Conservation (phyloP, 2,329 filamentous ascomycete genomes). For the Cladosporium sp. region DNA sequence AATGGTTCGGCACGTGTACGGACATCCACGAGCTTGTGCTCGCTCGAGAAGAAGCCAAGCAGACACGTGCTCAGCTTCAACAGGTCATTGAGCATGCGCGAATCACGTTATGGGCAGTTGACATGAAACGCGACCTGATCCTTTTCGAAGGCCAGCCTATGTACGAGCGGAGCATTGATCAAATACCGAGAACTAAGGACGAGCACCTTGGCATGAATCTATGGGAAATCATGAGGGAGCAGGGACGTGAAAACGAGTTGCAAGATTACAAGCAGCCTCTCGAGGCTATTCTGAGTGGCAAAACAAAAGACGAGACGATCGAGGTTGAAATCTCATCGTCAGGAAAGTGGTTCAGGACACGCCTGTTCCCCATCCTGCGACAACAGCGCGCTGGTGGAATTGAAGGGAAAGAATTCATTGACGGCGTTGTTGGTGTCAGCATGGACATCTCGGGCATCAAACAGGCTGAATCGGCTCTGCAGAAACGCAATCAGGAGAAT, state of each 20-base stretch:
- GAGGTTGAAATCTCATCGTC: slow-evolving; percentile 58
- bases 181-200: slow-evolving; percentile 16
- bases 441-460: slow-evolving; percentile 75
- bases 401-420: slow-evolving; percentile 51
- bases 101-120: slow-evolving; percentile 71
- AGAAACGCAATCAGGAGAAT: slow-evolving; percentile 67
- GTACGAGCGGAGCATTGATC: slow-evolving; percentile 13
- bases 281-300: slow-evolving; percentile 61
- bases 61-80: slow-evolving; percentile 65
- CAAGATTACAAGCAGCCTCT: slow-evolving; percentile 54
- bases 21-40: slow-evolving; percentile 74
- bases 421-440: slow-evolving; percentile 73
- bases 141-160: slow-evolving; percentile 64
- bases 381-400: slow-evolving; percentile 52
- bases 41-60: slow-evolving; percentile 61
- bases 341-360: slow-evolving; percentile 66
- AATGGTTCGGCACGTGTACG: slow-evolving; percentile 78
- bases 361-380: slow-evolving; percentile 62
- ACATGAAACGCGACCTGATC: slow-evolving; percentile 57
- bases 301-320: slow-evolving; percentile 55
- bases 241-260: slow-evolving; percentile 28
- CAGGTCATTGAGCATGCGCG: slow-evolving; percentile 71
- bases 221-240: slow-evolving; percentile 55
- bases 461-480: slow-evolving; percentile 58
- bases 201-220: slow-evolving; percentile 56